phyloP scores from a whole-genome alignment of 352 stramenopile species.

The Pythium brassicae region DNA sequence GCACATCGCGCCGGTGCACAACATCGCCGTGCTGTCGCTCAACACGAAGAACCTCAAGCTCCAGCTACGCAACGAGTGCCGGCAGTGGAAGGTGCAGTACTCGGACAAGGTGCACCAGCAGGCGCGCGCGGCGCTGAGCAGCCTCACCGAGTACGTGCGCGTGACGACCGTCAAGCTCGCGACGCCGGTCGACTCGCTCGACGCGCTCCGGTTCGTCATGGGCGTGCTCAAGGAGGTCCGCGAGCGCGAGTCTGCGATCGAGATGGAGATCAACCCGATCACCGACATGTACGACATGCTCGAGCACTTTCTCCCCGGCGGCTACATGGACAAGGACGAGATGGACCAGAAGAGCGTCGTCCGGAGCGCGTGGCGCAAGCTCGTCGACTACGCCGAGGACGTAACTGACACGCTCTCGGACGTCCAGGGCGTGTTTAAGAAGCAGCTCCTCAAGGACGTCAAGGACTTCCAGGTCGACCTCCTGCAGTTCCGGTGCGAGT shows the following conservation, averaged over 20 bases:
- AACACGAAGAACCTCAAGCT: constrained; percentile 89
- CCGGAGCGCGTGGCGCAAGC: constrained; percentile 75
- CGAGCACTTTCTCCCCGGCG: constrained; percentile 80
- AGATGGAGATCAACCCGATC: constrained; percentile 89
- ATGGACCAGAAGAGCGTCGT: constrained; percentile 90
- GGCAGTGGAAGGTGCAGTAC: constrained; percentile 86
- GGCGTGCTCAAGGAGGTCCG: constrained; percentile 76
- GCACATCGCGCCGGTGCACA: constrained; percentile 73
- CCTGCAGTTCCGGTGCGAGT: constrained; percentile 60
- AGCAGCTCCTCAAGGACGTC: constrained; percentile 86
- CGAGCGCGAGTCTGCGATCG: constrained; percentile 82
- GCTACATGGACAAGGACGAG: constrained; percentile 86
- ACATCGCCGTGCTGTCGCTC: constrained; percentile 81
- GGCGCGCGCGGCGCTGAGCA: constrained; percentile 51
- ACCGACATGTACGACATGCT: constrained; percentile 90
- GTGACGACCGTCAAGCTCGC: constrained; percentile 68
- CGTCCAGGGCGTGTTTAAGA: constrained; percentile 88
- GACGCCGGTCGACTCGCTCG: constrained; percentile 62
- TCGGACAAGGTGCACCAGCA: constrained; percentile 81
- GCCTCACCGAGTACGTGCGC: constrained; percentile 78
- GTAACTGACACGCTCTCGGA: constrained; percentile 83
- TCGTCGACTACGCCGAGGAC: constrained; percentile 87
- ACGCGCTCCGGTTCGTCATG: constrained; percentile 83
- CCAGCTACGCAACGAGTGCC: constrained; percentile 79
- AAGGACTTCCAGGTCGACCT: constrained; percentile 79